Percentiles rank a stretch among this genome's conserved stretches.
Evolutionary conservation across 2,329 filamentous ascomycete genomes (phyloP).

Genomic region (Calonectria henricotiae): DNA sequence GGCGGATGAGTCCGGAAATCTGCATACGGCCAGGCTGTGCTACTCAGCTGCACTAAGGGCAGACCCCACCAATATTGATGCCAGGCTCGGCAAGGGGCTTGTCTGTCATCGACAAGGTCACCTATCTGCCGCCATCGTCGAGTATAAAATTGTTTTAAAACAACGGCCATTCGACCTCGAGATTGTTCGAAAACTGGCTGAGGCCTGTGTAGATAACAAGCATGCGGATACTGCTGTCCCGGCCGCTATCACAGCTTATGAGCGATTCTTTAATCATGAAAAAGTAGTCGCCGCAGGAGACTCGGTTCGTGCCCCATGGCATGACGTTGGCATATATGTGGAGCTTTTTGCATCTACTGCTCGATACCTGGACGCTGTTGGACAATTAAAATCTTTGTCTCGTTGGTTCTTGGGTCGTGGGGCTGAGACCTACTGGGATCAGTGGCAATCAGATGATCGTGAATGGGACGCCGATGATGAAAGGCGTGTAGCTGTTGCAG

Average conservation of each 20-base stretch:
- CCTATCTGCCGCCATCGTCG: constrained; percentile 68
- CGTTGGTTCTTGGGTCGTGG: constrained; percentile 87
- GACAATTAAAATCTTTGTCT: constrained; percentile 79
- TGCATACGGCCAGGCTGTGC: constrained; percentile 72
- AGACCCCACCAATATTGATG: constrained; percentile 71
- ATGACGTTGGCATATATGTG: constrained; percentile 87
- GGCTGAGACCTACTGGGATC: constrained; percentile 85
- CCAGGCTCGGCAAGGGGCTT: constrained; percentile 73
- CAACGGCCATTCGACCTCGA: constrained; percentile 70
- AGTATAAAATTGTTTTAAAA: constrained; percentile 72
- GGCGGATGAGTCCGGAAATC: constrained; percentile 65
- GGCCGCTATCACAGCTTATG: constrained; percentile 67
- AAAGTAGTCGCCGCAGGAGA: constrained; percentile 54
- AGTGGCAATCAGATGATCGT: constrained; percentile 80
- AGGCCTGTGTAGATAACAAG: constrained; percentile 70
- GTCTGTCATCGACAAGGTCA: constrained; percentile 72
- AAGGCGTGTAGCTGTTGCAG: constrained; percentile 75
- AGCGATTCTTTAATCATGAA: constrained; percentile 64
- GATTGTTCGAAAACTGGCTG: constrained; percentile 71
- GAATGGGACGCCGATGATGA: constrained; percentile 88
- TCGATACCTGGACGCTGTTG: constrained; percentile 77
- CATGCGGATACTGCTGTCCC: constrained; percentile 60
- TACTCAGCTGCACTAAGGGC: constrained; percentile 74
- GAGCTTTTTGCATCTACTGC: constrained; percentile 82
- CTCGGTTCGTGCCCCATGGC: constrained; percentile 75